Evolutionary conservation across 805 yeast species (phyloP).

Genomic region (Saccharomycopsis microspora): DNA sequence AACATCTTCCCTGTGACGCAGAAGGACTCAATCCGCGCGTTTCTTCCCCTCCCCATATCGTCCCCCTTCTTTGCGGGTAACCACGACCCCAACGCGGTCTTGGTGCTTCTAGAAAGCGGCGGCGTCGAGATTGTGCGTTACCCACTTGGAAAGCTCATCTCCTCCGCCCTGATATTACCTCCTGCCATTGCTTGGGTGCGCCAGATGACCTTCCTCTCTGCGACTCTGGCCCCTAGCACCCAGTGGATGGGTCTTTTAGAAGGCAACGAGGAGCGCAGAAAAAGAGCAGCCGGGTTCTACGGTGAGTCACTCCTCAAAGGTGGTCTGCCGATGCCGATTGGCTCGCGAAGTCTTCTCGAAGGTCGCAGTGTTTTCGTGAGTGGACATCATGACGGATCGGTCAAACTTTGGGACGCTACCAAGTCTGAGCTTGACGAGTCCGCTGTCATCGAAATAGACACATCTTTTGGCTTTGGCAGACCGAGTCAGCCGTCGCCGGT

Average conservation of each 20-base stretch:
- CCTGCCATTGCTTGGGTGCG: conserved; percentile 70
- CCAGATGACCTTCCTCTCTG: conserved; percentile 42
- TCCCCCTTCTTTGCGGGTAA: conserved; percentile 75
- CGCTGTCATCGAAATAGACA: conserved; percentile 47
- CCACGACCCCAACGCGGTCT: conserved; percentile 60
- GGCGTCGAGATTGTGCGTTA: conserved; percentile 50
- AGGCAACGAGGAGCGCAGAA: conserved; percentile 18
- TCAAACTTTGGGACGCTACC: conserved; percentile 77
- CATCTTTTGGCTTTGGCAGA: conserved; percentile 36
- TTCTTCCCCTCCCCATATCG: conserved; percentile 43
- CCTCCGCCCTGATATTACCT: conserved; percentile 57
- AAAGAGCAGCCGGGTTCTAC: conserved; percentile 4
- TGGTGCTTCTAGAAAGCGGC: conserved; percentile 52
- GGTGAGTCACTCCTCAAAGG: conserved; percentile 52
- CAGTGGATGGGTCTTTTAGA: conserved; percentile 76
- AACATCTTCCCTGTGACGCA: conserved; percentile 44
- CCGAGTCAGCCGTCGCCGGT: conserved; percentile 34
- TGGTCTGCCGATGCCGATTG: conserved; percentile 56
- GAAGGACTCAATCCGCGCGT: conserved; percentile 30
- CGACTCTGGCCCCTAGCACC: conserved; percentile 46
- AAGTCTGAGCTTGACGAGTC: conserved; percentile 57
- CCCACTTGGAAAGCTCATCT: conserved; percentile 41
- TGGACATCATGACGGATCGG: conserved; percentile 79
- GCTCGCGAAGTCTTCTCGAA: conserved; percentile 33
- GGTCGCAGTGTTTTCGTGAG: conserved; percentile 56